A percentile compares a stretch with the other conserved stretches of the same genome.
phyloP scores from a whole-genome alignment of 2,329 filamentous ascomycete genomes.

The Sporothrix mexicana region DNA sequence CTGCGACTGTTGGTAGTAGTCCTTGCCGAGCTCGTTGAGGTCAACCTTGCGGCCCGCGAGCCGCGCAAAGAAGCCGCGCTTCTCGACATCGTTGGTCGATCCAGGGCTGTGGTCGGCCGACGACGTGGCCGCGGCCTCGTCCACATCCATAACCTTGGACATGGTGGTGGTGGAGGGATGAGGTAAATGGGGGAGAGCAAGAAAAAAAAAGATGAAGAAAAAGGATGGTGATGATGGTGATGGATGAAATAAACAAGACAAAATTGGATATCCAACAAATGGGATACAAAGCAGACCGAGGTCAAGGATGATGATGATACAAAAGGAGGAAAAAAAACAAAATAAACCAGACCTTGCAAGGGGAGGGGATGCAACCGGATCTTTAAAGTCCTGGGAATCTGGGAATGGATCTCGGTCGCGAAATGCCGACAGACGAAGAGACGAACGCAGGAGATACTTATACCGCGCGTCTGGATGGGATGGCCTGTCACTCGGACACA shows the following conservation, averaged over 20 bases:
- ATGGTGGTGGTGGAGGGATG: background rate
- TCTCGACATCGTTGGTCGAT: constrained; percentile 17
- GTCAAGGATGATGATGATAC: background rate
- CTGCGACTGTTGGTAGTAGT: constrained; percentile 44
- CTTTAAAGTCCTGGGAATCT: constrained; percentile 23
- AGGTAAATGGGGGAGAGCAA: background rate
- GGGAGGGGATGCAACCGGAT: constrained; percentile 21
- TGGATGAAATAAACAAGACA: background rate
- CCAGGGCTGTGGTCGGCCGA: constrained; percentile 24
- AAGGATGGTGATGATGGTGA: background rate
- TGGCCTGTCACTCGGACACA: background rate
- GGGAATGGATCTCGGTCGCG: background rate
- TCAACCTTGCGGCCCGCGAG: constrained; percentile 28
- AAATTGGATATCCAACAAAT: background rate
- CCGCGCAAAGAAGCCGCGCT: background rate
- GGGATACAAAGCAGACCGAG: background rate
- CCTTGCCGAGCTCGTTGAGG: constrained; percentile 39
- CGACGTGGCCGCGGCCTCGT: constrained; percentile 20
- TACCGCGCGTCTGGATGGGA: background rate
- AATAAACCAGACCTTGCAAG: background rate
- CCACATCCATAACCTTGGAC: constrained; percentile 23
- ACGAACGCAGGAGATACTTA: background rate
- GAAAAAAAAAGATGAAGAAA: background rate
- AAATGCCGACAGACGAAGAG: background rate
- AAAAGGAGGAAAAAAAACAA: background rate